Percentiles rank a stretch among this genome's conserved stretches.
phyloP scores from a whole-genome alignment of 129 eudicot genomes.

The Silybum marianum region DNA sequence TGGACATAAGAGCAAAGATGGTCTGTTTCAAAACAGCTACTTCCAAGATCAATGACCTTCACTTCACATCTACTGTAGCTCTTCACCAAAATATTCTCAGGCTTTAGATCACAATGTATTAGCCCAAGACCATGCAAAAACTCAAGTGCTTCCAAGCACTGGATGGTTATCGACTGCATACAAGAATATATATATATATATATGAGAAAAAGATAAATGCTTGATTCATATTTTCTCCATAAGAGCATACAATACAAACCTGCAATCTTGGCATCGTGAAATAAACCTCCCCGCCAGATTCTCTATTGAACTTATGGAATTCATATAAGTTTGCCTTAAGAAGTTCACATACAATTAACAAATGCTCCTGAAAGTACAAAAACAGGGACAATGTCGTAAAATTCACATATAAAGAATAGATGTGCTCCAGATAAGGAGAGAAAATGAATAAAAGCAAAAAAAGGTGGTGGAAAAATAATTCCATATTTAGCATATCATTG shows the following conservation, averaged over 20 bases:
- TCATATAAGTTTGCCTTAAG: slow-evolving; percentile 90
- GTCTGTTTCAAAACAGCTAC: slow-evolving; percentile 93
- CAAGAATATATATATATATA: not conserved
- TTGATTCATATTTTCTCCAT: not conserved
- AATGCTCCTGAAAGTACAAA: slow-evolving; percentile 67
- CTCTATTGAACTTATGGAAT: slow-evolving; percentile 88
- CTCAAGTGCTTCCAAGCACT: slow-evolving; percentile 89
- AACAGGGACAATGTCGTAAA: not conserved
- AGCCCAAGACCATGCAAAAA: slow-evolving; percentile 89
- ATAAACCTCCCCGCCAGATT: slow-evolving; percentile 96
- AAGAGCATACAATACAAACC: slow-evolving; percentile 41
- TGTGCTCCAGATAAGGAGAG: not conserved
- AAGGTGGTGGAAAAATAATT: not conserved
- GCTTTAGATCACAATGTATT: slow-evolving; percentile 91
- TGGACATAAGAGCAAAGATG: slow-evolving; percentile 96
- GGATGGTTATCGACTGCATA: slow-evolving; percentile 88
- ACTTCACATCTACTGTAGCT: slow-evolving; percentile 97
- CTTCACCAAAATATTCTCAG: slow-evolving; percentile 90
- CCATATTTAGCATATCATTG: not conserved
- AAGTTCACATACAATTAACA: slow-evolving; percentile 88
- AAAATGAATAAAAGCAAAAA: slow-evolving; percentile 1
- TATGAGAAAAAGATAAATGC: not conserved
- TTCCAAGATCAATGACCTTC: slow-evolving; percentile 91
- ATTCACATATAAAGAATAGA: not conserved
- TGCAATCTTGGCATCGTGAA: slow-evolving; percentile 96